Evolutionary conservation across 495 filamentous ascomycete genomes (phyloP).

Genomic region (Neurospora hispaniola): DNA sequence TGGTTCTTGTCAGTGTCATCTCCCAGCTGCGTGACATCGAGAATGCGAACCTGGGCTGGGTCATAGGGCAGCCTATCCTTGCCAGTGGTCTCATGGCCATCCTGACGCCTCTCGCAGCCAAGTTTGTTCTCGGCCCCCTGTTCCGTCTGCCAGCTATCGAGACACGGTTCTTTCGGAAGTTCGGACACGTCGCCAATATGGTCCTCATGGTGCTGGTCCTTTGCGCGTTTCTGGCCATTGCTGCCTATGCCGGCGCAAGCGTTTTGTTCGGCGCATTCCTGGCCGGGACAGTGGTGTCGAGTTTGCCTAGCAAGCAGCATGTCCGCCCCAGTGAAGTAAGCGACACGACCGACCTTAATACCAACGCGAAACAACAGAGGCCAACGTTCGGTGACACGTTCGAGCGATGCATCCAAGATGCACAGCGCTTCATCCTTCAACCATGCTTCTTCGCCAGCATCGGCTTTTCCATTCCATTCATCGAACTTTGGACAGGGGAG

Average conservation of each 20-base stretch:
- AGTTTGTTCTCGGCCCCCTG: slow-evolving; percentile 5
- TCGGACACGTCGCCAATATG: slow-evolving; percentile 7
- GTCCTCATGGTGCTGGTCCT: slow-evolving; percentile 12
- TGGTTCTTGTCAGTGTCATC: slow-evolving; percentile 68
- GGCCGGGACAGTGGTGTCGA: slow-evolving; percentile 46
- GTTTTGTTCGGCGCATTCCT: slow-evolving; percentile 62
- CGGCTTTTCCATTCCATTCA: slow-evolving; percentile 69
- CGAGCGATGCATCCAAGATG: slow-evolving; percentile 42
- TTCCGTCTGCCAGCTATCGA: slow-evolving; percentile 8
- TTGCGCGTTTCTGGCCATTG: slow-evolving; percentile 12
- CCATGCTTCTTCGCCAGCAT: slow-evolving; percentile 78
- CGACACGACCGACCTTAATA: background rate
- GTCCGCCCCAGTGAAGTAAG: background rate
- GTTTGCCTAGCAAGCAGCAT: slow-evolving; percentile 3
- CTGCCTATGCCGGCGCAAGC: slow-evolving; percentile 48
- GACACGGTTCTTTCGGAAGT: background rate
- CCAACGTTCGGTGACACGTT: slow-evolving; percentile 37
- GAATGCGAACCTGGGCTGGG: slow-evolving; percentile 13
- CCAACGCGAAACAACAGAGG: slow-evolving; percentile 12
- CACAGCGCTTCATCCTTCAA: slow-evolving; percentile 45
- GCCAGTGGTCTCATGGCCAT: slow-evolving; percentile 16
- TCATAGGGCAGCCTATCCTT: slow-evolving; percentile 18
- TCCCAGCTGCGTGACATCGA: slow-evolving; percentile 31
- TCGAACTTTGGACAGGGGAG: slow-evolving; percentile 50
- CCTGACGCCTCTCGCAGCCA: slow-evolving; percentile 14